These are phyloP conservation scores for Chalaropsis ovoidea DNA, from an alignment of 2,329 filamentous ascomycete genomes.

Conservation along the genomic window DNA sequence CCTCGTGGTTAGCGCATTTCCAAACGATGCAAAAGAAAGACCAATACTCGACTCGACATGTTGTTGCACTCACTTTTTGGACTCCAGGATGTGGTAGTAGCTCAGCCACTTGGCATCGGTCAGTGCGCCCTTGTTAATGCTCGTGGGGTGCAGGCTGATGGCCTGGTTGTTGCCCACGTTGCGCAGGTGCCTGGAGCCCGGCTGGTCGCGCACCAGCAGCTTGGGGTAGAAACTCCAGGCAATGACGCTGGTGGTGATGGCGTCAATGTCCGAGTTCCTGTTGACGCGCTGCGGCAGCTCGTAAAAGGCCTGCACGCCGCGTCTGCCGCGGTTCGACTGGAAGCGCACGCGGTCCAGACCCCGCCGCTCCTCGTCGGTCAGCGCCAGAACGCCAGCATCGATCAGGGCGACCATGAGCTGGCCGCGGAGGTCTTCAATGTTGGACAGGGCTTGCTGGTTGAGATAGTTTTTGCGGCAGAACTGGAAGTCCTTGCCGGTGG, in stretches of 20 bases:
- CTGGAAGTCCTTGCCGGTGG: conserved; percentile 63
- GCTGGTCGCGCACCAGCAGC: conserved; percentile 66
- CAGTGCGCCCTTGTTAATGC: conserved; percentile 66
- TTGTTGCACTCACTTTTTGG: conserved; percentile 52
- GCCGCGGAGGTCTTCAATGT: conserved; percentile 91
- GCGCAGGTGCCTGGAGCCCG: conserved; percentile 63
- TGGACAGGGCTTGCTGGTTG: conserved; percentile 73
- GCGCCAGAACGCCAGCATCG: conserved; percentile 70
- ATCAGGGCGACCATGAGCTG: conserved; percentile 77
- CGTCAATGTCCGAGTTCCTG: conserved; percentile 67
- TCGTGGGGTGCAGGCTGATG: conserved; percentile 77
- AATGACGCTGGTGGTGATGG: conserved; percentile 69
- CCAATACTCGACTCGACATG: not conserved
- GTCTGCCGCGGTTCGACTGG: conserved; percentile 40
- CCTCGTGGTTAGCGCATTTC: not conserved
- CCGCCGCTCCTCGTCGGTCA: conserved; percentile 63
- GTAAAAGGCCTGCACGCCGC: conserved; percentile 62
- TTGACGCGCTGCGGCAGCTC: conserved; percentile 68
- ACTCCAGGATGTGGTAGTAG: conserved; percentile 97
- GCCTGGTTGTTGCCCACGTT: conserved; percentile 89
- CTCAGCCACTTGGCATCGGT: conserved; percentile 66
- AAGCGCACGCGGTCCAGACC: conserved; percentile 60
- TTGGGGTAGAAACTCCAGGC: conserved; percentile 96
- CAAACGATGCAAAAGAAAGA: not conserved
- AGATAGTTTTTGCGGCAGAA: conserved; percentile 95